These are phyloP conservation scores for Solanum peruvianum DNA, from an alignment of 257 asterid genomes.

Conservation along the genomic window DNA sequence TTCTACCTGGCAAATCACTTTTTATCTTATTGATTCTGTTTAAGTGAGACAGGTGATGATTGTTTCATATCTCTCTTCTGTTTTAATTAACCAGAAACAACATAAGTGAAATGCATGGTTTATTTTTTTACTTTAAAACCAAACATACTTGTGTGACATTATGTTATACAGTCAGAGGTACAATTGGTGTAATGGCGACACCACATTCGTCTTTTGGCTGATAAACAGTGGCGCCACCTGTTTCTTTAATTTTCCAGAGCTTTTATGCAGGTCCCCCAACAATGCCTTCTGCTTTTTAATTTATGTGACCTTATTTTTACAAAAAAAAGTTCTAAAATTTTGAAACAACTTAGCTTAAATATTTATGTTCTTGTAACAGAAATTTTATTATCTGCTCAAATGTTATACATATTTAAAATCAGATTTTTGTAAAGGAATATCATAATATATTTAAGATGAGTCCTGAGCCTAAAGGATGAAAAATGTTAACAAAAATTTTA, in stretches of 20 bases:
- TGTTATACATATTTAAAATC: no score
- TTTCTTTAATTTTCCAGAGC: neutral
- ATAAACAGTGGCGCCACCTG: neutral
- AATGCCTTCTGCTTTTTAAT: neutral
- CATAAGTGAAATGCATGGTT: neutral
- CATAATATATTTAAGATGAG: no score
- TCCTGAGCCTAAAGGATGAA: no score
- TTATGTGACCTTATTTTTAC: neutral
- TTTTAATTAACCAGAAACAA: neutral
- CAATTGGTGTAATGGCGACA: neutral
- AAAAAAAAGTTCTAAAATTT: no score
- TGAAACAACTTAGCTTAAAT: no score
- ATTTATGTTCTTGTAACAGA: no score
- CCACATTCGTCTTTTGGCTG: neutral
- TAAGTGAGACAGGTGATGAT: neutral
- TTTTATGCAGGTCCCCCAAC: neutral
- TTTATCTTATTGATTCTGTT: neutral
- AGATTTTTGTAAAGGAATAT: no score
- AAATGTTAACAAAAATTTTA: no score
- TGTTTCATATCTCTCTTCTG: neutral
- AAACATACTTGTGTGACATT: neutral
- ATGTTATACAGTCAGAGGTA: neutral
- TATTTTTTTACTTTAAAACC: neutral
- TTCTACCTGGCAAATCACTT: neutral
- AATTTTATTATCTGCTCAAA: no score